A percentile compares a stretch with the other conserved stretches of the same genome.
phyloP scores from a whole-genome alignment of 202 grass and related monocot genomes.

The Carex sylvatica region DNA sequence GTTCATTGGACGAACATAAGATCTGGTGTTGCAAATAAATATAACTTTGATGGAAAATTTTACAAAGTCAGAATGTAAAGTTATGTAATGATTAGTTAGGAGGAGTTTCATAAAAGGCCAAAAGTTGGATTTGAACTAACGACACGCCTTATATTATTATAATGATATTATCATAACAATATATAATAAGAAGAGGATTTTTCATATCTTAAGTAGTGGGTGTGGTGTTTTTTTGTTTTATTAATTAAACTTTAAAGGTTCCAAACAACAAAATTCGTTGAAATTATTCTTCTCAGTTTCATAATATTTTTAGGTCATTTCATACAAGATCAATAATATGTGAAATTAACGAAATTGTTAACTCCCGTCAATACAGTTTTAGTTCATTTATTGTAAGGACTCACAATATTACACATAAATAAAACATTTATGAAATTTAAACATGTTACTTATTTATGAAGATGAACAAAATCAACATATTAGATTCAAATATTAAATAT shows the following conservation, averaged over 20 bases:
- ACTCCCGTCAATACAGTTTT: no score
- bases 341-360: no score
- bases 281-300: not conserved
- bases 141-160: not conserved
- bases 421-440: no score
- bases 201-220: not conserved
- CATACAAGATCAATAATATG: not conserved
- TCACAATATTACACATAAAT: no score
- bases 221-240: not conserved
- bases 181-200: not conserved
- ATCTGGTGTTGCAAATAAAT: not conserved
- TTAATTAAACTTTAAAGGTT: not conserved
- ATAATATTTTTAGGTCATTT: not conserved
- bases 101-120: not conserved
- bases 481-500: not conserved
- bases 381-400: no score
- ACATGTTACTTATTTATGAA: not conserved
- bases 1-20: not conserved
- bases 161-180: no score
- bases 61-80: not conserved
- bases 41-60: not conserved
- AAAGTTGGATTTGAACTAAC: not conserved
- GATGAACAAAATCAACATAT: not conserved
- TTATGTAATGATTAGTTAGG: not conserved
- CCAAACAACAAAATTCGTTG: no score